These are phyloP conservation scores for Suillus occidentalis DNA, from an alignment of 768 basidiomycete species.

Conservation along the genomic window DNA sequence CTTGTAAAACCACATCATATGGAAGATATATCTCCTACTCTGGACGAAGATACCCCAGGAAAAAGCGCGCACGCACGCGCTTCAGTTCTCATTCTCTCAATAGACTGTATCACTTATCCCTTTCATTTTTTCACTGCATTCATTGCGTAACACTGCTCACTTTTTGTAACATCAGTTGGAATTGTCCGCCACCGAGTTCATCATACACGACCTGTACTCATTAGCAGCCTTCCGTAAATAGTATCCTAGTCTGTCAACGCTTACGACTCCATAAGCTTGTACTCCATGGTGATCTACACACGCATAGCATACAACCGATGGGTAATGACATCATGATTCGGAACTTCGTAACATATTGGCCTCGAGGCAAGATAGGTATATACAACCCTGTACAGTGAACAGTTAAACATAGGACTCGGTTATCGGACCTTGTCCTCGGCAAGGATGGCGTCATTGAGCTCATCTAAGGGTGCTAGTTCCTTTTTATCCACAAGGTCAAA, in stretches of 20 bases:
- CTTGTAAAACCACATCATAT: not conserved
- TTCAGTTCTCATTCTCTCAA: too few relatives aligned
- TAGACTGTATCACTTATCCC: not conserved
- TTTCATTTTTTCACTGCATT: not conserved
- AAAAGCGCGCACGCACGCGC: not conserved
- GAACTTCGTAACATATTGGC: not conserved
- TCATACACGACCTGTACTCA: conserved; percentile 9
- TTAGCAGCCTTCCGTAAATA: conserved; percentile 4
- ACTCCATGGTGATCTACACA: not conserved
- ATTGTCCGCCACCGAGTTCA: not conserved
- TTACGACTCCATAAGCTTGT: not conserved
- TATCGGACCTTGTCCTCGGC: conserved; percentile 49
- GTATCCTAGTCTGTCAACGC: not conserved
- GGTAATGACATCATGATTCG: not conserved
- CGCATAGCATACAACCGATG: conserved; percentile 5
- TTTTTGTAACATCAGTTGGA: conserved; percentile 8
- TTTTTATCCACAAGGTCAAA: conserved; percentile 96
- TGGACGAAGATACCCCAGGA: not conserved
- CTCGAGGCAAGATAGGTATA: not conserved
- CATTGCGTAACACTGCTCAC: not conserved
- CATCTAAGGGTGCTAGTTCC: conserved; percentile 91
- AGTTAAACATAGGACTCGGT: not conserved
- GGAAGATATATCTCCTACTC: not conserved
- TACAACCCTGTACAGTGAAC: not conserved
- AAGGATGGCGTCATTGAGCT: conserved; percentile 90